These are phyloP conservation scores for Mortierella sp. DNA, from an alignment of 371 early-diverging fungal species.

Conservation along the genomic window DNA sequence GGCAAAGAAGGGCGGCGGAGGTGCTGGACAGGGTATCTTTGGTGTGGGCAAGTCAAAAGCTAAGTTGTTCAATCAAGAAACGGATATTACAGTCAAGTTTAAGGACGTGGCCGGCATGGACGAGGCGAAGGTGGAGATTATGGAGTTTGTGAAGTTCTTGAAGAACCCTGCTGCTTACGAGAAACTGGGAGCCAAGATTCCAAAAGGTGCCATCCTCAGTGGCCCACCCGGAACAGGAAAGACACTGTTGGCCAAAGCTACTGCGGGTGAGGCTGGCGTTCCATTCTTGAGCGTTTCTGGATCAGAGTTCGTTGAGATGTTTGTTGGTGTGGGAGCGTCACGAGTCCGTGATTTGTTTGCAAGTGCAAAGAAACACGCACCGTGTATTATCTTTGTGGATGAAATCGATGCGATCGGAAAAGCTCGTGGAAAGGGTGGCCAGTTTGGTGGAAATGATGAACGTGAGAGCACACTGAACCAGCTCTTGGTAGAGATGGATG, in stretches of 20 bases:
- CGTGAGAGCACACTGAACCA: slow-evolving; percentile 98
- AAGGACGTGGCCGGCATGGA: slow-evolving; percentile 99
- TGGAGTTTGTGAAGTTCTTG: slow-evolving; percentile 99
- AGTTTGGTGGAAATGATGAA: slow-evolving; percentile 97
- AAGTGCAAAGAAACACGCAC: slow-evolving; percentile 96
- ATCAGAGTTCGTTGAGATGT: slow-evolving; percentile 99
- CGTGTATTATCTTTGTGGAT: slow-evolving; percentile 99
- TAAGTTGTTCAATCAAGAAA: slow-evolving; percentile 97
- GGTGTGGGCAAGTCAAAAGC: slow-evolving; percentile 97
- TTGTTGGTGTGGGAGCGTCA: slow-evolving; percentile 99
- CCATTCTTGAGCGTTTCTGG: slow-evolving; percentile 98
- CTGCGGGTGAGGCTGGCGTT: slow-evolving; percentile 98
- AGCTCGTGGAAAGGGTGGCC: slow-evolving; percentile 93
- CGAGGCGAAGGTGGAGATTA: slow-evolving; percentile 99
- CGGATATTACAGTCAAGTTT: slow-evolving; percentile 94
- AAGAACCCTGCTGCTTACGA: slow-evolving; percentile 98
- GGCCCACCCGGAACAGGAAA: slow-evolving; percentile 99
- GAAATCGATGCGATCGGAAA: slow-evolving; percentile 99
- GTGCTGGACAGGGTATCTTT: slow-evolving; percentile 88
- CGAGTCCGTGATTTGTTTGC: slow-evolving; percentile 98
- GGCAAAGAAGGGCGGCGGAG: slow-evolving; percentile 83
- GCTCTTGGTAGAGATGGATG: slow-evolving; percentile 99
- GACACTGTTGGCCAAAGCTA: slow-evolving; percentile 98
- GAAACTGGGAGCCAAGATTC: slow-evolving; percentile 99
- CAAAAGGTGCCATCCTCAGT: slow-evolving; percentile 99